A percentile compares a stretch with the other conserved stretches of the same genome.
phyloP scores from a whole-genome alignment of 306 rosid genomes.

The Prunus mume region DNA sequence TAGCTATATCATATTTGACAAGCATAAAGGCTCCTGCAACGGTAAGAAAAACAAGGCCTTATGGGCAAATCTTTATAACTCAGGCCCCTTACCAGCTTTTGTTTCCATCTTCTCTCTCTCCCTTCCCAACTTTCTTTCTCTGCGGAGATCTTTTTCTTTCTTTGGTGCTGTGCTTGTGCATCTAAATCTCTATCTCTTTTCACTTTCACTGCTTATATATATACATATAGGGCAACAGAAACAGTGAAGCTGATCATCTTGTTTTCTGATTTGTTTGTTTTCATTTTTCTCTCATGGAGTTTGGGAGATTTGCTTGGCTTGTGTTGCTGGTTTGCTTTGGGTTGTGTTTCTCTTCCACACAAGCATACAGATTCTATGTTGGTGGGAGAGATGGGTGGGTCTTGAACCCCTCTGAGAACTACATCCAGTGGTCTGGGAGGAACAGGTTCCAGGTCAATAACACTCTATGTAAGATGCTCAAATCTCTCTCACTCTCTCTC shows the following conservation, averaged over 20 bases:
- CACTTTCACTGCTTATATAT: neutral
- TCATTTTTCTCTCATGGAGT: constrained; percentile 33
- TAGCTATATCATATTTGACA: neutral
- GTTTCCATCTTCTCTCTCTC: constrained; percentile 1
- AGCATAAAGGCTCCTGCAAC: constrained; percentile 12
- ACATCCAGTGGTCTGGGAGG: constrained; percentile 50
- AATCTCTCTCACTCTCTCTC: neutral
- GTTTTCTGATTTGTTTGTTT: neutral
- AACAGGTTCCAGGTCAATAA: constrained; percentile 67
- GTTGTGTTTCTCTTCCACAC: constrained; percentile 27
- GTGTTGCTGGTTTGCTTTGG: constrained; percentile 22
- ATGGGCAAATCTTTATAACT: neutral
- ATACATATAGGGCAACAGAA: neutral
- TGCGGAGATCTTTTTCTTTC: neutral
- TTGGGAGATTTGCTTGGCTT: constrained; percentile 17
- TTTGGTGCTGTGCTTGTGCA: too few species aligned
- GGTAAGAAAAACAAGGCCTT: neutral
- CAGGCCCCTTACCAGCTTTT: neutral
- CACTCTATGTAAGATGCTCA: constrained; percentile 44
- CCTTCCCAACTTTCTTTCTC: neutral
- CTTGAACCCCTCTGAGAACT: constrained; percentile 54
- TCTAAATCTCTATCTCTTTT: neutral
- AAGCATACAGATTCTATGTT: constrained; percentile 46
- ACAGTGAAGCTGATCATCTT: too few species aligned
- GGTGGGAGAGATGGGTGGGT: constrained; percentile 86